These are phyloP conservation scores for Postia placenta DNA, from an alignment of 768 basidiomycete species.

Conservation along the genomic window DNA sequence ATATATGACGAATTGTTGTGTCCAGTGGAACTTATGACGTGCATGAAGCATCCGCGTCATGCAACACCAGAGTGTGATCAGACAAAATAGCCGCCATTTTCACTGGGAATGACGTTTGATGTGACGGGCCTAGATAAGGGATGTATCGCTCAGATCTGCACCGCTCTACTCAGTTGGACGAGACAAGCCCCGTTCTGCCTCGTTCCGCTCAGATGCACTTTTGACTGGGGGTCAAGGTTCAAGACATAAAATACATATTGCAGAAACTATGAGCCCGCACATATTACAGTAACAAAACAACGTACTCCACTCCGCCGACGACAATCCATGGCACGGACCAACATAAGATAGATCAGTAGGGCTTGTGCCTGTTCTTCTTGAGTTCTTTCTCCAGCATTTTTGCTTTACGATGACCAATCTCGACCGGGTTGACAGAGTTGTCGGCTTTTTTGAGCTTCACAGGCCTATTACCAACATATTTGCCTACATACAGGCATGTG, in stretches of 20 bases:
- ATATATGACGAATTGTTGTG: too few species aligned
- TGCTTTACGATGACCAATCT: constrained; percentile 91
- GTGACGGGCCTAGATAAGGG: too few species aligned
- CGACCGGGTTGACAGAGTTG: constrained; percentile 80
- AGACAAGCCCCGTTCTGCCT: too few species aligned
- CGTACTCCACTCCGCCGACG: constrained; percentile 7
- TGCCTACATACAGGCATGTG: constrained; percentile 44
- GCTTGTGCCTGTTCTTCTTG: constrained; percentile 82
- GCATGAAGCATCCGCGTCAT: too few species aligned
- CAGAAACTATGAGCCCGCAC: constrained; percentile 15
- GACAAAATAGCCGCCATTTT: too few species aligned
- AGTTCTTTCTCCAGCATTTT: constrained; percentile 83
- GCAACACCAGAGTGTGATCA: too few species aligned
- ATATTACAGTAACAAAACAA: constrained; percentile 6
- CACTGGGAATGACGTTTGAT: too few species aligned
- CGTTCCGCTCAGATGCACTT: too few species aligned
- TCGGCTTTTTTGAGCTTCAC: constrained; percentile 95
- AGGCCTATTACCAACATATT: constrained; percentile 98
- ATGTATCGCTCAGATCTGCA: too few species aligned
- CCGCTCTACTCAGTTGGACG: too few species aligned
- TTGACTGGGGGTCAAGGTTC: too few species aligned
- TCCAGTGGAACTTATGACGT: too few species aligned
- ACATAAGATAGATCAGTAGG: constrained; percentile 49
- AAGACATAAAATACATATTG: not conserved
- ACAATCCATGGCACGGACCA: not conserved